These are phyloP conservation scores for Naganishia albida DNA, from an alignment of 1,284 basidiomycete genomes.

Conservation along the genomic window DNA sequence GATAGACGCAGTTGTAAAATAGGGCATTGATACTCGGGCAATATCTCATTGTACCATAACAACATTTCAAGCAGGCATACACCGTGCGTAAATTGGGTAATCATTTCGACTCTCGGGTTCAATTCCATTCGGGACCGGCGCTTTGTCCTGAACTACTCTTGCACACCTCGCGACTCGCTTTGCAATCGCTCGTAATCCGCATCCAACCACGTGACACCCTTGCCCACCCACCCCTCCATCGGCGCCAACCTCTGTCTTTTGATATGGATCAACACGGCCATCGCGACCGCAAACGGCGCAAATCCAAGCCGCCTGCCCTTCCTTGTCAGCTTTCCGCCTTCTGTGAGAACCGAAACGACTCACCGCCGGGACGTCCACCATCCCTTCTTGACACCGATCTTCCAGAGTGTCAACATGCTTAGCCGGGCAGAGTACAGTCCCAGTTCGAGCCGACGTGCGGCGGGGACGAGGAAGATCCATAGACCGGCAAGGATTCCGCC, in stretches of 20 bases:
- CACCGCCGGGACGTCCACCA: conserved; percentile 29
- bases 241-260: conserved; percentile 7
- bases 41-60: neutral
- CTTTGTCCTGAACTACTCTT: neutral
- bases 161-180: neutral
- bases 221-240: conserved; percentile 30
- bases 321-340: neutral
- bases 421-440: conserved; percentile 28
- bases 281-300: conserved; percentile 27
- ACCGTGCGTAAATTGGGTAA: neutral
- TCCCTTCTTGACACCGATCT: conserved; percentile 30
- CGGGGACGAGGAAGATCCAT: conserved; percentile 32
- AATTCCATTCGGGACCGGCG: no score
- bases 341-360: neutral
- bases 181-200: conserved; percentile 13
- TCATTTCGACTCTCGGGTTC: no score
- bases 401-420: conserved; percentile 27
- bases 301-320: conserved; percentile 3
- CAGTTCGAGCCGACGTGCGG: conserved; percentile 27
- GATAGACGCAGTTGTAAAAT: neutral
- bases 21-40: neutral
- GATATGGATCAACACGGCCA: conserved; percentile 27
- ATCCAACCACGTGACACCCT: conserved; percentile 30
- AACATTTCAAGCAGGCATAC: neutral
- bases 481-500: conserved; percentile 30